These are phyloP conservation scores for Wickerhamiella dianesei DNA, from an alignment of 805 yeast species.

Conservation along the genomic window DNA sequence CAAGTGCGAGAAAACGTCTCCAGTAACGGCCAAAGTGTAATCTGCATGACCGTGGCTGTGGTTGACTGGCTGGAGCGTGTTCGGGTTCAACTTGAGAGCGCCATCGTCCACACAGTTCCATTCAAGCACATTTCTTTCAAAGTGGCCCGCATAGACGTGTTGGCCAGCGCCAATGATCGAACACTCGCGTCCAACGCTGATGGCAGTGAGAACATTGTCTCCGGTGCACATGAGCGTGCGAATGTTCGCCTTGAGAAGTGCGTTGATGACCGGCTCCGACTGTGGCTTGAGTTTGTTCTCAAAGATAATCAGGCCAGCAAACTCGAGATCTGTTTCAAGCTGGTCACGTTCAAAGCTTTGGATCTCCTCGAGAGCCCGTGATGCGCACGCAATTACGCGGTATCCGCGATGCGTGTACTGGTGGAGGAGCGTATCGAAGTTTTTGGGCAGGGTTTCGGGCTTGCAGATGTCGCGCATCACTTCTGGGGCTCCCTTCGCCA, in stretches of 20 bases:
- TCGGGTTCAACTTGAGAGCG: conserved; percentile 43
- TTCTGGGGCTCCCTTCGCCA: conserved; percentile 96
- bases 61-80: conserved; percentile 38
- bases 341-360: conserved; percentile 47
- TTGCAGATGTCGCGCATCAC: conserved; percentile 68
- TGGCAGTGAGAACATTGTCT: conserved; percentile 86
- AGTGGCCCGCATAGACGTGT: conserved; percentile 49
- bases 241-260: conserved; percentile 53
- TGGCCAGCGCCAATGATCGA: conserved; percentile 39
- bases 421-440: conserved; percentile 61
- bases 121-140: conserved; percentile 29
- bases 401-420: conserved; percentile 87
- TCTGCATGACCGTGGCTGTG: conserved; percentile 19
- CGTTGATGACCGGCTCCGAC: conserved; percentile 46
- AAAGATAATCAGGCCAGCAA: conserved; percentile 80
- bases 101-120: conserved; percentile 35
- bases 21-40: conserved; percentile 75
- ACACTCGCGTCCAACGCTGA: conserved; percentile 83
- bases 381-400: conserved; percentile 92
- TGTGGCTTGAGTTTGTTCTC: conserved; percentile 76
- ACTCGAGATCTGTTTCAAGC: conserved; percentile 55
- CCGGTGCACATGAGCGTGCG: conserved; percentile 96
- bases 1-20: conserved; percentile 75
- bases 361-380: conserved; percentile 48
- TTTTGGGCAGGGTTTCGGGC: conserved; percentile 54